These are phyloP conservation scores for Oryza meridionalis DNA, from an alignment of 176 grass and related monocot genomes.

Conservation along the genomic window DNA sequence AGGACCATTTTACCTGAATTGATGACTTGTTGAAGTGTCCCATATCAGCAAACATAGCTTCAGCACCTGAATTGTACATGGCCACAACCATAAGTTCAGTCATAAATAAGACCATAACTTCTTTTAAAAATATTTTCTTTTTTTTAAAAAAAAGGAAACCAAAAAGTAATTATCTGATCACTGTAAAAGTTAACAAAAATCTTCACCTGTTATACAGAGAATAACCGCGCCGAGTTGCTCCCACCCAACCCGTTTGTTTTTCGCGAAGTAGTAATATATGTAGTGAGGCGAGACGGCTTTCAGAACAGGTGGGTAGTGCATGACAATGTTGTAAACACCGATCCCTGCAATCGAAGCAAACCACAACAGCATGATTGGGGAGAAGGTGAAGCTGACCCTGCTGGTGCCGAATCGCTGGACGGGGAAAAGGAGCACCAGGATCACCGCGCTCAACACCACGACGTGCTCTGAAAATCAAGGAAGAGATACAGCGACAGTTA, in stretches of 20 bases:
- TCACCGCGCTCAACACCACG: slow-evolving; percentile 52
- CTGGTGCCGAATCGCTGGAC: slow-evolving; percentile 59
- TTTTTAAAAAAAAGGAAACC: not conserved
- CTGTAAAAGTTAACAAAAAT: not conserved
- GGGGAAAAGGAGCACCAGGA: slow-evolving; percentile 58
- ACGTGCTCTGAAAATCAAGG: slow-evolving; percentile 47
- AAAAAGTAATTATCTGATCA: not conserved
- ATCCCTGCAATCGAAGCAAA: slow-evolving; percentile 52
- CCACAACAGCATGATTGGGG: slow-evolving; percentile 73
- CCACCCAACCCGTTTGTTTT: slow-evolving; percentile 50
- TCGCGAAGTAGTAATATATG: slow-evolving; percentile 57
- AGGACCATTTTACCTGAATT: slow-evolving; percentile 54
- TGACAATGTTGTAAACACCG: slow-evolving; percentile 60
- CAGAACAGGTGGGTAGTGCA: slow-evolving; percentile 54
- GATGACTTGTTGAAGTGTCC: slow-evolving; percentile 72
- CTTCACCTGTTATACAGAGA: slow-evolving; percentile 66
- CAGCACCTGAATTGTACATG: slow-evolving; percentile 51
- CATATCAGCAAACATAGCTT: slow-evolving; percentile 78
- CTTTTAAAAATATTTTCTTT: no score
- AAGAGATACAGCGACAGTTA: not conserved
- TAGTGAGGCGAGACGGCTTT: slow-evolving; percentile 66
- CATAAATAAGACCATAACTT: no score
- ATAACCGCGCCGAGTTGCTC: slow-evolving; percentile 60
- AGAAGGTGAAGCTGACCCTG: slow-evolving; percentile 66
- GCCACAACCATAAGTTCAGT: not conserved